Base-by-base conservation (phyloP, 1,284 basidiomycete species). In the Coniophora puteana region DNA sequence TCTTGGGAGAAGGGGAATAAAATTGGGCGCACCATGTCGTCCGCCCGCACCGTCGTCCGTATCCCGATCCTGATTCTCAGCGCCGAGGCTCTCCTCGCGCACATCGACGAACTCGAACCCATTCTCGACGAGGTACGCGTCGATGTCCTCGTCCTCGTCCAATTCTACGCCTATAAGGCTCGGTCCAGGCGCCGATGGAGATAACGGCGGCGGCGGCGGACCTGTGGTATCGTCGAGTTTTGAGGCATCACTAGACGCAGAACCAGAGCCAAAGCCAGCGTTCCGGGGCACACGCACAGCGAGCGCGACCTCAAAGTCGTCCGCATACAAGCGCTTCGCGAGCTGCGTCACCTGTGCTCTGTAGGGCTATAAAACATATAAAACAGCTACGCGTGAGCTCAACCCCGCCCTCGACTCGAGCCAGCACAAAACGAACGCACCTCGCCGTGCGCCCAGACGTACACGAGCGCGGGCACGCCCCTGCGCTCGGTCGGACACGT, bases 51-150 rank as follows among this genome's bases (percentile, higher is more conserved):
- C n/a, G 6, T 6, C 20, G 29, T 7, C 7, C 14, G 18, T 6
- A 24, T 37, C 36, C 46, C 8, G 31, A 31, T 25, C 38, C 38
- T 26, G 13, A n/a, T 7, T n/a, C n/a, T n/a, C n/a, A n/a, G n/a
- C n/a, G n/a, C 41, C 35, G 10, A 33, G 14, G 27, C 30, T 22
- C 13, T 28, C 8, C 20, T 28, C 13, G 18, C 38, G 43, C 8
- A 65, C 69, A 43, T 80, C 71, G 26, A 89, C 67, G 53, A 82
- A 89, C 57, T 89, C 87, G 47, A 90, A 89, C 8, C 83, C 80
- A 51, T 75, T 69, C 6, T 71, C 70, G 17, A 82, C 77, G 27
- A 88, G 60, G 53, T 78, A 84, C 23, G 70, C 72, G 52, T 89
- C 84, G 27, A 79, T 65, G 6, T 69, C 72, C 7, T 74, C 68